These are phyloP conservation scores for Aphanoascus verrucosus DNA, from an alignment of 2,329 filamentous ascomycete genomes.

Conservation along the genomic window DNA sequence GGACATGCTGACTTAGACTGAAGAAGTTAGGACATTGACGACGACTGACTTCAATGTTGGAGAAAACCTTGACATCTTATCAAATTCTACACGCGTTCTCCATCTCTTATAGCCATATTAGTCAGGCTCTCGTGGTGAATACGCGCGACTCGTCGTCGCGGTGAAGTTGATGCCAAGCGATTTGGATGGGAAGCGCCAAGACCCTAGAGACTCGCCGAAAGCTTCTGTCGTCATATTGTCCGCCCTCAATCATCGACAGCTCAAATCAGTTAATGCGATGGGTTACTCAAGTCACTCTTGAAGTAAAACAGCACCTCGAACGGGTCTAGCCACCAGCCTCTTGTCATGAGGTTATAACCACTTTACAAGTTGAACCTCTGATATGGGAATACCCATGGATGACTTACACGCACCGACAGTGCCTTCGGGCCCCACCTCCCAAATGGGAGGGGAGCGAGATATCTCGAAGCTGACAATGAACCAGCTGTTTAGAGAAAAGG, in stretches of 20 bases:
- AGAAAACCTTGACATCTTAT: too few relatives aligned
- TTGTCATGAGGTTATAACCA: conserved; percentile 9
- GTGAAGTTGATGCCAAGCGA: too few relatives aligned
- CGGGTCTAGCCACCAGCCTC: conserved; percentile 1
- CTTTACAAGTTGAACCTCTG: conserved; percentile 6
- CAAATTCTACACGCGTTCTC: too few relatives aligned
- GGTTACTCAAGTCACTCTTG: neutral
- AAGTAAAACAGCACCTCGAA: neutral
- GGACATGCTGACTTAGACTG: too few relatives aligned
- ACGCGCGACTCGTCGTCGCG: too few relatives aligned
- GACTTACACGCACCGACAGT: conserved; percentile 58
- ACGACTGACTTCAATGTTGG: too few relatives aligned
- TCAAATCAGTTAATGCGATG: neutral
- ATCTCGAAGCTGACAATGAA: conserved; percentile 57
- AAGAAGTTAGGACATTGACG: too few relatives aligned
- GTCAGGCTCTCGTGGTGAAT: too few relatives aligned
- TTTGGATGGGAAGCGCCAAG: too few relatives aligned
- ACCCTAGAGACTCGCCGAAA: too few relatives aligned
- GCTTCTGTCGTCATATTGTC: neutral
- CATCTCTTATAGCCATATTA: too few relatives aligned
- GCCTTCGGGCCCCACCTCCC: conserved; percentile 65
- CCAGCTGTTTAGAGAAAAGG: conserved; percentile 75
- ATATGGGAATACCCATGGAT: conserved; percentile 52
- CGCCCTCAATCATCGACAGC: neutral
- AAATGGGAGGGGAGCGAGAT: conserved; percentile 48